Conservation (phyloP, 352 stramenopile genomes). For the Vaucheria bursata region DNA sequence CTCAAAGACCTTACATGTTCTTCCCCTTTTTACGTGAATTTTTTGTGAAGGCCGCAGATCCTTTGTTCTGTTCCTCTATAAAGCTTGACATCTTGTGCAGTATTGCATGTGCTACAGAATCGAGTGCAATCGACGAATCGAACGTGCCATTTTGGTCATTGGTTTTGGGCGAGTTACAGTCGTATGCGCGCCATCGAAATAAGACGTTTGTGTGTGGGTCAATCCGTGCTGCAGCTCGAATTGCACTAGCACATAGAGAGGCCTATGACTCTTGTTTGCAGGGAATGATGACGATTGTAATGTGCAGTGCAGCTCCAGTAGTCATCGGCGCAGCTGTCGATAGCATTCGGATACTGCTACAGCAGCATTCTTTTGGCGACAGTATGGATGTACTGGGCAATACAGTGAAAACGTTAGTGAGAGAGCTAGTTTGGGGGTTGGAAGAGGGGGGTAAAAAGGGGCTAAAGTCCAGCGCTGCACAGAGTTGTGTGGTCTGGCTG, state of each 20-base stretch:
- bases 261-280: conserved; percentile 25
- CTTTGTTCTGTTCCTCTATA: conserved; percentile 83
- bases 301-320: conserved; percentile 70
- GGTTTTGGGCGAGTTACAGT: conserved; percentile 88
- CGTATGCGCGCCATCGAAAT: conserved; percentile 84
- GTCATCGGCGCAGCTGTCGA: conserved; percentile 87
- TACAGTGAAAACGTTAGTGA: conserved; percentile 64
- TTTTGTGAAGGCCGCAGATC: conserved; percentile 88
- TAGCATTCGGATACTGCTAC: conserved; percentile 86
- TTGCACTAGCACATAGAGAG: conserved; percentile 22
- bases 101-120: conserved; percentile 16
- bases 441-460: not conserved
- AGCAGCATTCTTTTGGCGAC: conserved; percentile 59
- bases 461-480: conserved; percentile 45
- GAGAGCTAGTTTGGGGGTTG: conserved; percentile 16
- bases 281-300: conserved; percentile 59
- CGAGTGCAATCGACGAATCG: conserved; percentile 57
- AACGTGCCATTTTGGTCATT: conserved; percentile 60
- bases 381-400: conserved; percentile 57
- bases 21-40: conserved; percentile 90
- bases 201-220: conserved; percentile 88
- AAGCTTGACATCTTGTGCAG: conserved; percentile 84
- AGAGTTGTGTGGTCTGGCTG: conserved; percentile 81
- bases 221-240: conserved; percentile 68
- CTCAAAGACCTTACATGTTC: conserved; percentile 88